Base-by-base conservation (phyloP, 2,329 filamentous ascomycete genomes). In the Graphilbum sp. region DNA sequence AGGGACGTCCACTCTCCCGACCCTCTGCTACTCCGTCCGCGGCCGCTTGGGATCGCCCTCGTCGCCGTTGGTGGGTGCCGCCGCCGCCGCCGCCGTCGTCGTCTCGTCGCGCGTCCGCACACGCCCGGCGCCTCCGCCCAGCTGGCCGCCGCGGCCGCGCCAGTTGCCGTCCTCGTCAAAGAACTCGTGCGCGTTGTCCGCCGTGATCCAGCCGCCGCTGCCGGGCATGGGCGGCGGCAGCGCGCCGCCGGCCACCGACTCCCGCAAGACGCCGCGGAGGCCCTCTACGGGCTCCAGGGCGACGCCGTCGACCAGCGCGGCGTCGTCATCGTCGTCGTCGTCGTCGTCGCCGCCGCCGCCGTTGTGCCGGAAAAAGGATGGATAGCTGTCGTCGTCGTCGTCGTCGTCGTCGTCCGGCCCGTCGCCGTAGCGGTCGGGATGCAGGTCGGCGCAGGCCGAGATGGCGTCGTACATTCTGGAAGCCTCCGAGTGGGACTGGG, bases 151-250 rank as follows among this genome's bases (percentile, higher is more conserved):
- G 9, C 52, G 58, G 0, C 62, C 70, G 45, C 81, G 79, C 71
- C 79, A 88, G 52, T 88, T 86, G 3, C 84, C 84, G 9, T 86
- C 69, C 44, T 70, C 75, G 49, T 90, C 82, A 56, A 90, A 82
- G 52, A 75, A 93, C 47, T 93, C 72, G 45, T 79, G 66, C 54
- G 93, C 77, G 50, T 95, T 96, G 40, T 94, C 88, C 9, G 83
- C 81, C 15, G 88, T 96, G 52, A 96, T 86, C 82, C 82, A 88
- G 0, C 81, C 81, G 0, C 72, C 72, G 36, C 79, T 83, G 1
- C 81, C 80, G 0, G 81, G 79, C 55, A 81, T 71, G 0, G 75
- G 70, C 2, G 74, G 73, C n/a, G 75, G 75, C 19, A 79, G 51
- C 2, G 64, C 67, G 1, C 69, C 27, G 49, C 44, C 3, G 20